Evolutionary conservation across 345 rosid species (phyloP), one percentile per base, ranked within the genome.

Genomic region (Euphorbia pulcherrima): DNA sequence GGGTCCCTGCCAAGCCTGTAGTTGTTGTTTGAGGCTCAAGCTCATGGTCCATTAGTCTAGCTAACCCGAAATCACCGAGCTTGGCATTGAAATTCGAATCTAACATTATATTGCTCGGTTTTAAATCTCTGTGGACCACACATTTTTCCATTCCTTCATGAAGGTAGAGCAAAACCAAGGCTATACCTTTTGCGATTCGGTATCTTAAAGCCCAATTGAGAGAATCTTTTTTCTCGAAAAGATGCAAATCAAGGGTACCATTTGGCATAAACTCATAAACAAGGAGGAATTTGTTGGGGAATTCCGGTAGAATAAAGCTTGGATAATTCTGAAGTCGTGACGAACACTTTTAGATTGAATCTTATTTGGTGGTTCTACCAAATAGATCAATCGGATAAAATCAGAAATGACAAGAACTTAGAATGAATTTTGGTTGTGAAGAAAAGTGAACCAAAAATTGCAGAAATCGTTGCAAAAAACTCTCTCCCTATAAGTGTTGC

Each of bases 201-300:
- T 75, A 84, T 67, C 90, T 75, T 0, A 52, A 60, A 21, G 67
- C 37, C 92, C 94, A 88, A 18, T 71, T 1, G 2, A 88, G 81
- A 56, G 66, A 71, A 2, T 16, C 44, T 28, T 59, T 58, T 14
- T 68, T 83, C 17, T 82, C 81, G 6, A 84, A 90, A 2, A 88
- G 76, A 55, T 88, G 94, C 0, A 69, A 48, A 33, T 88, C 86
- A 0, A 86, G 86, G 70, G 88, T 88, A 4, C 92, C 82, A 39
- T 90, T 85, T 8, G 85, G 84, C 94, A 90, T 84, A 80, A 85
- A 83, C 76, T 90, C 94, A 3, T 86, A 88, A 0, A 85, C 81
- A 23, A 90, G 83, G n/a, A 88, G 65, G 70, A 88, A 83, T n/a
- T n/a, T n/a, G n/a, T n/a, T n/a, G n/a, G n/a, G n/a, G n/a, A n/a